Conservation (phyloP, 176 grass and related monocot species). For the Carex myosuroides region DNA sequence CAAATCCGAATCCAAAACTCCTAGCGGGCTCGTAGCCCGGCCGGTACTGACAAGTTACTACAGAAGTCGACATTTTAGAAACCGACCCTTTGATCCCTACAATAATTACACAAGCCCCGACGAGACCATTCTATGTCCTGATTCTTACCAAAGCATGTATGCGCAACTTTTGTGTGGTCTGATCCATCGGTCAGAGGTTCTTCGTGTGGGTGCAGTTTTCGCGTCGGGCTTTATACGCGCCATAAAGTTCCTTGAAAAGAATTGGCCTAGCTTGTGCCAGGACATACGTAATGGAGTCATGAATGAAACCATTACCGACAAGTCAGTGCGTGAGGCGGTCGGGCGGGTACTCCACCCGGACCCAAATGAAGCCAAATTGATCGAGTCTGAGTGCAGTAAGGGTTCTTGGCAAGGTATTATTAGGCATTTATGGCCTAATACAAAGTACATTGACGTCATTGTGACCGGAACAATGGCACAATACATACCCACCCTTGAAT, state of each 20-base stretch:
- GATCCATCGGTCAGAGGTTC: conserved; percentile 65
- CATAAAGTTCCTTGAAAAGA: conserved; percentile 83
- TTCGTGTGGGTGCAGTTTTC: conserved; percentile 84
- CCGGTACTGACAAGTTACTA: conserved; percentile 93
- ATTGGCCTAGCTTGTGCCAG: conserved; percentile 65
- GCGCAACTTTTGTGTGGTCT: conserved; percentile 86
- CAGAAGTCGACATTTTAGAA: conserved; percentile 78
- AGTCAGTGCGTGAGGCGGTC: conserved; percentile 51
- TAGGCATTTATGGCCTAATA: conserved; percentile 73
- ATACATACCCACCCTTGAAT: conserved; percentile 89
- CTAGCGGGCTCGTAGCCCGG: conserved; percentile 65
- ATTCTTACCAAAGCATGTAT: conserved; percentile 99
- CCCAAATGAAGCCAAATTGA: conserved; percentile 40
- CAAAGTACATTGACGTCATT: conserved; percentile 94
- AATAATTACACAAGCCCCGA: conserved; percentile 79
- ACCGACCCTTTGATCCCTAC: conserved; percentile 72
- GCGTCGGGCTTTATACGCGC: conserved; percentile 92
- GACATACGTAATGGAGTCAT: conserved; percentile 67
- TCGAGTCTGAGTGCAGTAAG: conserved; percentile 60
- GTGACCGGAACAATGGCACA: conserved; percentile 96
- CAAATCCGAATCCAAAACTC: conserved; percentile 75
- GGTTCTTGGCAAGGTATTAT: conserved; percentile 81
- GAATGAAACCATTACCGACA: conserved; percentile 66
- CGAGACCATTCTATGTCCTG: conserved; percentile 69
- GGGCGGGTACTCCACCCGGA: conserved; percentile 47